phyloP scores from a whole-genome alignment of 2,329 filamentous ascomycete species.

The Ilyonectria robusta region DNA sequence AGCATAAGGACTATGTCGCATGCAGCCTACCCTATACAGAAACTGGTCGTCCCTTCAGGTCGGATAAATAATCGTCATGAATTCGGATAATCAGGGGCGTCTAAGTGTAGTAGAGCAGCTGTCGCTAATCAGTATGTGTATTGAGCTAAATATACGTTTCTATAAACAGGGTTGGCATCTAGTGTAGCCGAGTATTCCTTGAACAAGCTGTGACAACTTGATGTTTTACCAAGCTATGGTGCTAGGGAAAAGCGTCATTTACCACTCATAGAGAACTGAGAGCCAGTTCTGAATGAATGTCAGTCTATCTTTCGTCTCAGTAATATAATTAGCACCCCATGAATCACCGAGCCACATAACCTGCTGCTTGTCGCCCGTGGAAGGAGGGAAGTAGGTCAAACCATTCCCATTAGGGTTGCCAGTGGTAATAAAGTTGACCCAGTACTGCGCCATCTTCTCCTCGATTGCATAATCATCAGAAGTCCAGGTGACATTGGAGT shows the following conservation, averaged over 20 bases:
- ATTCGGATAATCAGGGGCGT: no score
- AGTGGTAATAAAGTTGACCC: constrained; percentile 16
- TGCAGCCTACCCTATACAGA: no score
- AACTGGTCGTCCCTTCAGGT: no score
- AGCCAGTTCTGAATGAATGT: constrained; percentile 4
- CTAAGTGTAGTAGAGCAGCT: no score
- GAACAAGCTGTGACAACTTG: no score
- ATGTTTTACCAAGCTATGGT: no score
- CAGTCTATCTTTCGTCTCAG: not conserved
- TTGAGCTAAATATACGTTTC: no score
- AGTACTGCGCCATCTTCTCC: constrained; percentile 10
- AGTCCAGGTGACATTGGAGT: constrained; percentile 9
- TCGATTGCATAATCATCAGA: constrained; percentile 4
- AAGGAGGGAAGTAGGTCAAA: constrained; percentile 2
- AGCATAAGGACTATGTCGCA: no score
- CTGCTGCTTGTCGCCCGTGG: not conserved
- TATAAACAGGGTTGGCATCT: no score
- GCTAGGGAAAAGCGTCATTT: not conserved
- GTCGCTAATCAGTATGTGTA: no score
- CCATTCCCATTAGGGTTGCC: constrained; percentile 13
- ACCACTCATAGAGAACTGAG: constrained; percentile 9
- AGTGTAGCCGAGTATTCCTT: no score
- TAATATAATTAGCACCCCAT: not conserved
- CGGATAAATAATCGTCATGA: no score
- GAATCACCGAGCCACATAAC: constrained; percentile 6